These are phyloP conservation scores for Cordyceps cicadae DNA, from an alignment of 2,329 filamentous ascomycete genomes.

Conservation along the genomic window DNA sequence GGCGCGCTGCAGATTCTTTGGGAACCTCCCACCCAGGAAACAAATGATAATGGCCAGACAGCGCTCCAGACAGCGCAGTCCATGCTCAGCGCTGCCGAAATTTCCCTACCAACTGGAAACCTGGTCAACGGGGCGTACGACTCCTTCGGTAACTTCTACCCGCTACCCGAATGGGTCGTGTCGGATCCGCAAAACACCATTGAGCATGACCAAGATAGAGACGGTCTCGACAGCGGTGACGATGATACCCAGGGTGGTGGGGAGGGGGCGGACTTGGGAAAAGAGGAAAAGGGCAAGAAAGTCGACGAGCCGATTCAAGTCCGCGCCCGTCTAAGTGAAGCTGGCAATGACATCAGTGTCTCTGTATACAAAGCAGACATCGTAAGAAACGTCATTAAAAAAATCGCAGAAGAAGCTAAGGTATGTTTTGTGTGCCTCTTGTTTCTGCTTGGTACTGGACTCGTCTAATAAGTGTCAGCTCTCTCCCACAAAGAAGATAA, in stretches of 20 bases:
- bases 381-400: conserved; percentile 55
- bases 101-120: conserved; percentile 66
- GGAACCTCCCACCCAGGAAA: conserved; percentile 34
- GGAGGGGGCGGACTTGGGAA: conserved; percentile 29
- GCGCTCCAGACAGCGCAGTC: conserved; percentile 63
- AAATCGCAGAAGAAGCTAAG: conserved; percentile 53
- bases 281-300: conserved; percentile 54
- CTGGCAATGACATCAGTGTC: conserved; percentile 54
- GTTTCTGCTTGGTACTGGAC: not conserved
- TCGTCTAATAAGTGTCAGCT: conserved; percentile 36
- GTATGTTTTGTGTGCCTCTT: conserved; percentile 36
- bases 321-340: conserved; percentile 58
- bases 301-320: conserved; percentile 48
- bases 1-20: conserved; percentile 62
- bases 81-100: conserved; percentile 68
- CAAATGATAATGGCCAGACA: conserved; percentile 23
- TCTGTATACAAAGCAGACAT: conserved; percentile 50
- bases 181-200: conserved; percentile 53
- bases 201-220: conserved; percentile 31
- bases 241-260: conserved; percentile 27
- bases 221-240: conserved; percentile 23
- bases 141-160: conserved; percentile 59
- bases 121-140: conserved; percentile 67
- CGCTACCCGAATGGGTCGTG: conserved; percentile 59
- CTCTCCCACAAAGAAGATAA: conserved; percentile 48